phyloP scores from a whole-genome alignment of 345 rosid species.

The Arabidopsis suecica region DNA sequence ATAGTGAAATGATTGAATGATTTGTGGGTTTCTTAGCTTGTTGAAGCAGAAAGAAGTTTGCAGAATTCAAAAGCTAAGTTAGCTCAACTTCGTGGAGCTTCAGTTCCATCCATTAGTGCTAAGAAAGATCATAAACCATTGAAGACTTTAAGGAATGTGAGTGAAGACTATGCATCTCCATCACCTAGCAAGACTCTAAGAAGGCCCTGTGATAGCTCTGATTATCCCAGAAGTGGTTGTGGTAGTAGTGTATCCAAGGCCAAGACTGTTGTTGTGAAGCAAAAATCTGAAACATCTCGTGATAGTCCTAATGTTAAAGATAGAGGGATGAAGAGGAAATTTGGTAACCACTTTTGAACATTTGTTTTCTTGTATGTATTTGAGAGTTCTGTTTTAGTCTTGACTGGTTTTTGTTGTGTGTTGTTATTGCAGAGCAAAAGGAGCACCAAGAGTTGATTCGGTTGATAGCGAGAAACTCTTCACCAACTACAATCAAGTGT shows the following conservation, averaged over 20 bases:
- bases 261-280: constrained; percentile 42
- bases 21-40: constrained; percentile 52
- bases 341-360: constrained; percentile 52
- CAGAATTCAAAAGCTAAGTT: constrained; percentile 60
- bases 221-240: constrained; percentile 42
- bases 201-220: constrained; percentile 53
- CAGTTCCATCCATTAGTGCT: constrained; percentile 40
- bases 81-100: constrained; percentile 56
- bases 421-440: constrained; percentile 61
- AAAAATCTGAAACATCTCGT: constrained; percentile 51
- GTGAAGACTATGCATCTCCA: constrained; percentile 37
- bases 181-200: constrained; percentile 53
- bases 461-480: constrained; percentile 57
- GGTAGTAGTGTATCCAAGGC: constrained; percentile 33
- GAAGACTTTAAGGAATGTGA: constrained; percentile 40
- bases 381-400: not conserved
- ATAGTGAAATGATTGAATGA: constrained; percentile 2
- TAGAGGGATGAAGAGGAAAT: constrained; percentile 71
- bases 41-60: constrained; percentile 65
- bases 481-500: constrained; percentile 60
- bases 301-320: constrained; percentile 48
- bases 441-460: constrained; percentile 81
- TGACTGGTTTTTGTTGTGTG: constrained; percentile 27
- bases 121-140: constrained; percentile 48
- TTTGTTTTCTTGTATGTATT: not conserved